phyloP scores from a whole-genome alignment of 441 rosid genomes.

The Manihot esculenta region DNA sequence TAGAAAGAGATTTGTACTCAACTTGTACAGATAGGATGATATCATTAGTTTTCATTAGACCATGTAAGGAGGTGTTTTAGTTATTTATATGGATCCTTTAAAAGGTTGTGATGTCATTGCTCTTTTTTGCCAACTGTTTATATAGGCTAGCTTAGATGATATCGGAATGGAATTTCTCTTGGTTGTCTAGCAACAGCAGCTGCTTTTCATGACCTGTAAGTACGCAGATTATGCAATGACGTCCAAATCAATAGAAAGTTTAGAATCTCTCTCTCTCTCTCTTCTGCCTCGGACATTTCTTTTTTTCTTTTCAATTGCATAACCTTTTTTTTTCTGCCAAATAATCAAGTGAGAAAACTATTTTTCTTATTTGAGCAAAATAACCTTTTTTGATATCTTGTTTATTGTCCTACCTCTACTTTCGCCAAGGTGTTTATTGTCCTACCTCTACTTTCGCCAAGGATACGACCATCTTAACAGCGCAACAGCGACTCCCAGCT shows the following conservation, averaged over 20 bases:
- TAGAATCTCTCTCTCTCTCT: conserved; percentile 2
- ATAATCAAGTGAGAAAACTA: no score
- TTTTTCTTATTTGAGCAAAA: no score
- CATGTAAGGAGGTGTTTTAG: conserved; percentile 25
- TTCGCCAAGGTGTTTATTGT: no score
- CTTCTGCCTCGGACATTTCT: no score
- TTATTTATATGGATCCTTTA: conserved; percentile 24
- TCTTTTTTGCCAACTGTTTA: conserved; percentile 30
- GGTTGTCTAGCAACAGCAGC: conserved; percentile 20
- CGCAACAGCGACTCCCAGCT: no score
- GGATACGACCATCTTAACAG: no score
- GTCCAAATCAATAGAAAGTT: conserved; percentile 26
- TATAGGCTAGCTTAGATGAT: conserved; percentile 33
- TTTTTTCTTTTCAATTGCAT: no score
- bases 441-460: no score
- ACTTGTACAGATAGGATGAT: conserved; percentile 61
- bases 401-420: no score
- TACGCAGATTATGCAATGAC: conserved; percentile 41
- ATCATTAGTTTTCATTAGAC: conserved; percentile 25
- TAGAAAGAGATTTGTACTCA: conserved; percentile 41
- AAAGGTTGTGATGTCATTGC: conserved; percentile 38
- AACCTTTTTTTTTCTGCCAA: no score
- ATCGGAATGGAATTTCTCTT: conserved; percentile 24
- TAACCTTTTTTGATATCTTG: no score
- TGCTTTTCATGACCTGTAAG: conserved; percentile 32